These are phyloP conservation scores for Boletus bicolor DNA, from an alignment of 768 basidiomycete genomes.

Conservation along the genomic window DNA sequence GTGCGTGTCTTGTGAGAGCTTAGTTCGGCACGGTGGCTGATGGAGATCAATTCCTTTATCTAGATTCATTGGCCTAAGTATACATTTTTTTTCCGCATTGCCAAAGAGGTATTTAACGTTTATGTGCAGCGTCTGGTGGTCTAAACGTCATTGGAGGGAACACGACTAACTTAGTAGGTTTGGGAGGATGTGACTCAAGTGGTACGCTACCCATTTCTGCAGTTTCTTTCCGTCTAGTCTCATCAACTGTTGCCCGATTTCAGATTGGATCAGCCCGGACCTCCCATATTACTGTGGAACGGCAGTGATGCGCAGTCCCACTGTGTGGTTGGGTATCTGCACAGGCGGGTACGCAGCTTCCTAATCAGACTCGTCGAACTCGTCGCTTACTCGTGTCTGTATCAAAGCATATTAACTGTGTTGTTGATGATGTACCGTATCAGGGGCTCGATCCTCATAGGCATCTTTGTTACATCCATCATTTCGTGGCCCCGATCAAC, in stretches of 20 bases:
- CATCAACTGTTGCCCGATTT: neutral
- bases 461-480: conserved; percentile 80
- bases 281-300: conserved; percentile 60
- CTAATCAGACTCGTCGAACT: neutral
- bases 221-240: conserved; percentile 9
- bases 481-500: conserved; percentile 88
- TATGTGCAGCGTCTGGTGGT: conserved; percentile 52
- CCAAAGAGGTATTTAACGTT: conserved; percentile 1
- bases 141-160: conserved; percentile 75
- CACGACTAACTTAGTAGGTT: conserved; percentile 63
- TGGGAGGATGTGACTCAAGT: conserved; percentile 69
- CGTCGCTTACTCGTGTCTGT: conserved; percentile 1
- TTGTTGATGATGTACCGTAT: conserved; percentile 83
- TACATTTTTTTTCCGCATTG: conserved; percentile 8
- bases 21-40: conserved; percentile 6
- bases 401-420: conserved; percentile 62
- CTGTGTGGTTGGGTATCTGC: conserved; percentile 88
- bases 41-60: conserved; percentile 7
- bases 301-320: conserved; percentile 67
- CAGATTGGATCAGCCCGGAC: conserved; percentile 40
- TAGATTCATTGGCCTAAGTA: conserved; percentile 76
- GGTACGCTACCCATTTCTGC: conserved; percentile 25
- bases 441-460: conserved; percentile 78
- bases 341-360: conserved; percentile 62
- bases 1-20: conserved; percentile 37